A percentile compares a stretch with the other conserved stretches of the same genome.
Evolutionary conservation across 768 basidiomycete species (phyloP).

Genomic region (Kwoniella pini): DNA sequence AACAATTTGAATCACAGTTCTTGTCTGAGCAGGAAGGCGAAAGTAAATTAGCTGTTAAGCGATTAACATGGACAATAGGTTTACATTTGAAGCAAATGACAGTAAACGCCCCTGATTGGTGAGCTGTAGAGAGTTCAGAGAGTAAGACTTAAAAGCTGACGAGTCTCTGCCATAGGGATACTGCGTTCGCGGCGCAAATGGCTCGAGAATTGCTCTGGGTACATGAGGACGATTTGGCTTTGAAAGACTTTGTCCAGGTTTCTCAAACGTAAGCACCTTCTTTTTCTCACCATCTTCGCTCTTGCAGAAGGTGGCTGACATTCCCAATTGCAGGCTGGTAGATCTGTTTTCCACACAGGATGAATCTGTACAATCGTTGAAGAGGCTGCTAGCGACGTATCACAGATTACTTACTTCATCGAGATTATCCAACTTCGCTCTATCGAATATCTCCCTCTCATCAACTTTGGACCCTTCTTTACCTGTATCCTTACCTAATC

Average conservation of each 20-base stretch:
- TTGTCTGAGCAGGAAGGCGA: conserved; percentile 68
- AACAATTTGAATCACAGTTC: conserved; percentile 74
- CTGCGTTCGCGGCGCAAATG: conserved; percentile 85
- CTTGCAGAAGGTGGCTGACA: neutral
- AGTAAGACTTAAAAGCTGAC: neutral
- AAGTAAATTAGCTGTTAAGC: conserved; percentile 78
- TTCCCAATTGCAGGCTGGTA: conserved; percentile 63
- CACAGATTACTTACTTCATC: conserved; percentile 81
- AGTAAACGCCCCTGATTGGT: conserved; percentile 92
- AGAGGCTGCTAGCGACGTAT: conserved; percentile 76
- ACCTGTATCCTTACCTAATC: conserved; percentile 74
- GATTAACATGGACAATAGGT: conserved; percentile 75
- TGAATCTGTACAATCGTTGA: conserved; percentile 65
- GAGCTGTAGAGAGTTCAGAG: conserved; percentile 10
- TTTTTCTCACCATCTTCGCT: too few species aligned
- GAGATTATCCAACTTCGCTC: conserved; percentile 77
- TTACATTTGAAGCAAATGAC: conserved; percentile 70
- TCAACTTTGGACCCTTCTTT: conserved; percentile 75
- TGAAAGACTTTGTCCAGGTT: conserved; percentile 77
- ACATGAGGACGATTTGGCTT: conserved; percentile 69
- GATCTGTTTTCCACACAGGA: conserved; percentile 79
- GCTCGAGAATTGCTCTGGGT: conserved; percentile 92
- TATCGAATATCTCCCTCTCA: conserved; percentile 82
- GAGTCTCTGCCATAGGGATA: conserved; percentile 65
- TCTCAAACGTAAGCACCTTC: conserved; percentile 95